phyloP scores from a whole-genome alignment of 2,329 filamentous ascomycete species.

The Exophiala bonariae region DNA sequence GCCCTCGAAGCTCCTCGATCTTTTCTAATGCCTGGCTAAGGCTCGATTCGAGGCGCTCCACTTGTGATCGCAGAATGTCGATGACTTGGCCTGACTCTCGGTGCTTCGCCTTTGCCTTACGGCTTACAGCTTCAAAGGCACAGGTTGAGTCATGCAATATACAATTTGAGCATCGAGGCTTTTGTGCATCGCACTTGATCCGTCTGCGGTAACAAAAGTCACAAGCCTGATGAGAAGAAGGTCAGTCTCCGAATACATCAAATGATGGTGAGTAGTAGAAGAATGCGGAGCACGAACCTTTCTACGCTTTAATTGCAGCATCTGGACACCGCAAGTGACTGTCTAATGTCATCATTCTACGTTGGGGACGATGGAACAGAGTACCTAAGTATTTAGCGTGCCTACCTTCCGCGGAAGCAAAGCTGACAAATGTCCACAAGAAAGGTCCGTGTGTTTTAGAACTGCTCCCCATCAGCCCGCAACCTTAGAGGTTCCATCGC shows the following conservation, averaged over 20 bases:
- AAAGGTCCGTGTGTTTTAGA: too few relatives aligned
- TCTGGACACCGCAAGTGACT: neutral
- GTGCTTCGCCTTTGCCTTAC: constrained; percentile 3
- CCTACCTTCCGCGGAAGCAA: constrained; percentile 7
- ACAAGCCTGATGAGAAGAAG: constrained; percentile 23
- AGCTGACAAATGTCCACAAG: constrained; percentile 5
- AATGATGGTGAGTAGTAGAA: neutral
- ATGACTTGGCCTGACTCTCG: neutral
- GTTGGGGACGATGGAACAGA: neutral
- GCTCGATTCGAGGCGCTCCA: constrained; percentile 5
- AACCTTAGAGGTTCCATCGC: too few relatives aligned
- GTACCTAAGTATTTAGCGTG: neutral
- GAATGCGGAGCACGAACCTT: neutral
- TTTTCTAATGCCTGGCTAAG: constrained; percentile 3
- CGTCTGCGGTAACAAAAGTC: constrained; percentile 38
- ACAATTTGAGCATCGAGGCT: constrained; percentile 37
- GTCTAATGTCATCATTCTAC: neutral
- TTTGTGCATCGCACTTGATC: constrained; percentile 37
- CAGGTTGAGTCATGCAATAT: constrained; percentile 20
- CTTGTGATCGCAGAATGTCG: constrained; percentile 1
- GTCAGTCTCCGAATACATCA: constrained; percentile 1
- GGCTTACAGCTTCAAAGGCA: constrained; percentile 10
- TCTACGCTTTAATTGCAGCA: constrained; percentile 1
- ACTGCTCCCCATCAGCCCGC: too few relatives aligned
- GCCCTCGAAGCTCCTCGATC: neutral